phyloP scores from a whole-genome alignment of 768 basidiomycete genomes.

The Leccinellum rugosiceps region DNA sequence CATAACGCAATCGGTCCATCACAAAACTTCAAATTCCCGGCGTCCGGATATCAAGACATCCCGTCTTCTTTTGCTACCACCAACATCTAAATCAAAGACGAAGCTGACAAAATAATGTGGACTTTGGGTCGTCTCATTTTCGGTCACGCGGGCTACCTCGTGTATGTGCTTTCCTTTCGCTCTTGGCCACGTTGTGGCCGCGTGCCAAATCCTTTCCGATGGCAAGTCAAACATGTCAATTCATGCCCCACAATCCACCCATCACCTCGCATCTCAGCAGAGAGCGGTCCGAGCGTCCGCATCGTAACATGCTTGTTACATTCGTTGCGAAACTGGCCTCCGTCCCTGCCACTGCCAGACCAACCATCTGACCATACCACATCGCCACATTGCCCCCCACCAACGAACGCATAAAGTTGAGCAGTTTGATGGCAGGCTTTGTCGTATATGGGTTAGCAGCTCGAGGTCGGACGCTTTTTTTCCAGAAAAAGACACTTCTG shows the following conservation, averaged over 20 bases:
- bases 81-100: not conserved
- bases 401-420: slow-evolving; percentile 26
- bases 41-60: not conserved
- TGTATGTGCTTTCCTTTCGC: not conserved
- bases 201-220: not conserved
- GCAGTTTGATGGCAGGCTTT: slow-evolving; percentile 35
- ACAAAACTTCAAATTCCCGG: not conserved
- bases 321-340: slow-evolving; percentile 23
- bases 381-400: slow-evolving; percentile 15
- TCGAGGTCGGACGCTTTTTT: slow-evolving; percentile 32
- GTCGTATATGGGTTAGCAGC: slow-evolving; percentile 1
- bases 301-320: slow-evolving; percentile 32
- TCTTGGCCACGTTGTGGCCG: not conserved
- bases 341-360: not conserved
- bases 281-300: slow-evolving; percentile 24
- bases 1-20: not conserved
- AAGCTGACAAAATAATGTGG: not conserved
- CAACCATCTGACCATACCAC: not conserved
- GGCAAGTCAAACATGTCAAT: slow-evolving; percentile 19
- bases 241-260: slow-evolving; percentile 40
- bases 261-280: slow-evolving; percentile 27
- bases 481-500: slow-evolving; percentile 22
- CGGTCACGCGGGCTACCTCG: not conserved
- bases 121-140: not conserved
- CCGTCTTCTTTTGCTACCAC: not conserved